Base-by-base conservation (phyloP, 495 filamentous ascomycete species). In the Penicillium egyptiacum region DNA sequence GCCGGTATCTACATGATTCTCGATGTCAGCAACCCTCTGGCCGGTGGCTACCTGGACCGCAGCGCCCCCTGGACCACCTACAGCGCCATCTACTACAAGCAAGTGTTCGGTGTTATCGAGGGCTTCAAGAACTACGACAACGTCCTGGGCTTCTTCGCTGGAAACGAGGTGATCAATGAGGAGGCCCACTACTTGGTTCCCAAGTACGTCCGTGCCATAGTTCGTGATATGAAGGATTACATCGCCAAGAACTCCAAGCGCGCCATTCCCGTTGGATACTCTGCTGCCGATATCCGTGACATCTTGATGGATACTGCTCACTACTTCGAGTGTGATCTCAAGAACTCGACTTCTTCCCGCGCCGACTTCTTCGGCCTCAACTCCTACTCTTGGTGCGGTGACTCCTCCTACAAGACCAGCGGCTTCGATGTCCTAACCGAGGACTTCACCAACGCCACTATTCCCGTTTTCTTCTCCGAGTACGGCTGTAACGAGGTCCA, bases 401-500 rank as follows among this genome's bases (percentile, higher is more conserved):
- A 86, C 40, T 87, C 89, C 50, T 82, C 75, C 58, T 94, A 86
- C 80, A 73, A 80, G 35, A 82, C 80, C 45, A 83, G 87, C 3
- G 80, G 85, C 58, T 98, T 91, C 73, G 76, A 95, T 69, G 71
- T 76, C 14, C 78, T 98, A 4, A 84, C 89, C 41, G 68, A 75
- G 9, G 81, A 86, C 64, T 95, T 98, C 77, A 69, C 71, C 50
- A 82, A 82, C 59, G 86, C 83, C 53, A 86, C 86, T 30, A 80
- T 96, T 51, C 93, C 93, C 20, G 82, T 97, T 53, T 96, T 98
- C 84, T 96, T 95, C 81, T 93, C 89, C 63, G 94, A 98, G 74
- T 98, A 89, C 58, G 94, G 94, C 58, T 98, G 94, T 82, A 98
- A 96, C 81, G 75, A 81, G 23, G 84, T 87, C 28, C 73, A 75